A percentile compares a stretch with the other conserved stretches of the same genome.
These are phyloP conservation scores for Penicillium sp. DNA, from an alignment of 2,329 filamentous ascomycete genomes.

Conservation along the genomic window DNA sequence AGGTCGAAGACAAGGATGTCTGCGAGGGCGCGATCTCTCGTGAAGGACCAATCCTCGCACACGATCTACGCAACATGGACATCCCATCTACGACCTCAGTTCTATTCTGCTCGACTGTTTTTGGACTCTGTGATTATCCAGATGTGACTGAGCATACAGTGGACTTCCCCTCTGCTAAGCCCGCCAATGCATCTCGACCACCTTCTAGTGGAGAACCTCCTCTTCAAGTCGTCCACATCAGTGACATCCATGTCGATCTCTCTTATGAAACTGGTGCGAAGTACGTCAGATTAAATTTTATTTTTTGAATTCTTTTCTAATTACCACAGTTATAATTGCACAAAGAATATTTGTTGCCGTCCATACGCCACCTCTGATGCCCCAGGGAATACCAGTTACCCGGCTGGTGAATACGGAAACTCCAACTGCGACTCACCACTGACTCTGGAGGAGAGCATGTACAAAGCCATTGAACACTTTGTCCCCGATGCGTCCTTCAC, in stretches of 20 bases:
- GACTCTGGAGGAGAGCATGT: constrained; percentile 59
- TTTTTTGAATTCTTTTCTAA: background rate
- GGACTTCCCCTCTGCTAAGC: constrained; percentile 48
- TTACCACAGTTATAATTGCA: constrained; percentile 48
- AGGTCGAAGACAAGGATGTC: constrained; percentile 59
- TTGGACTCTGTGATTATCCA: constrained; percentile 58
- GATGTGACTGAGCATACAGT: constrained; percentile 49
- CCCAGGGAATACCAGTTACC: constrained; percentile 45
- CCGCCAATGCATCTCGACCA: constrained; percentile 38
- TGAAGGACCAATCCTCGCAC: constrained; percentile 59
- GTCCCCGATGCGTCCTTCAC: constrained; percentile 52
- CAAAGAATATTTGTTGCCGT: constrained; percentile 62
- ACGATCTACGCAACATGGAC: constrained; percentile 53
- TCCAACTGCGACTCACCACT: constrained; percentile 58
- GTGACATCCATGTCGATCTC: constrained; percentile 62
- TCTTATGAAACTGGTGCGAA: constrained; percentile 58
- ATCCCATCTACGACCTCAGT: constrained; percentile 56
- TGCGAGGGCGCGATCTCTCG: constrained; percentile 56
- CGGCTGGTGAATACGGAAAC: constrained; percentile 58
- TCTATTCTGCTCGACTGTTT: constrained; percentile 56
- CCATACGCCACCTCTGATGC: constrained; percentile 53
- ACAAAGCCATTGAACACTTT: constrained; percentile 44
- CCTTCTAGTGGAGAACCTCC: constrained; percentile 53
- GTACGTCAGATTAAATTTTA: constrained; percentile 25
- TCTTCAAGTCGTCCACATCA: constrained; percentile 61